Conservation (phyloP, 257 asterid genomes). For the Primulina eburnea region DNA sequence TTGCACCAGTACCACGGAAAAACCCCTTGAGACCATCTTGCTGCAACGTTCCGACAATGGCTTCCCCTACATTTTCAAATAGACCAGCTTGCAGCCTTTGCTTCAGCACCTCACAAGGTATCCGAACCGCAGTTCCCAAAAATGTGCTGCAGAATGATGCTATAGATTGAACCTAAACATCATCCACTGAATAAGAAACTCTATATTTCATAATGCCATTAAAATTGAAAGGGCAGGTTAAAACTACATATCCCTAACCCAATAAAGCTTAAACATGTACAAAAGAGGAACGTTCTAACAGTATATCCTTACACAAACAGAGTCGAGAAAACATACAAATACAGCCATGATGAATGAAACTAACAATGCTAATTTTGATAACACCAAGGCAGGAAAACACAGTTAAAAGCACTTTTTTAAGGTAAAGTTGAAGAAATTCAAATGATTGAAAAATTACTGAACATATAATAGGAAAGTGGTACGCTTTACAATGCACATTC, state of each 20-base stretch:
- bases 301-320: not conserved
- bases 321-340: constrained; percentile 2
- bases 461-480: not conserved
- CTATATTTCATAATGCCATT: constrained; percentile 14
- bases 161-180: constrained; percentile 71
- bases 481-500: constrained; percentile 4
- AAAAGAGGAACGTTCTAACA: not conserved
- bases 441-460: not conserved
- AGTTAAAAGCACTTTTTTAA: not conserved
- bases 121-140: constrained; percentile 87
- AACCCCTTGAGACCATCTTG: constrained; percentile 84
- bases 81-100: constrained; percentile 93
- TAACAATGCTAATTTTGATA: not conserved
- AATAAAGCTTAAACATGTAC: constrained; percentile 5
- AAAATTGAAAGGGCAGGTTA: not conserved
- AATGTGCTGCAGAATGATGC: constrained; percentile 88
- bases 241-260: constrained; percentile 6
- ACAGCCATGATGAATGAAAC: not conserved
- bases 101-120: constrained; percentile 92
- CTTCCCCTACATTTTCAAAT: constrained; percentile 75
- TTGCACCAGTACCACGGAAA: constrained; percentile 97
- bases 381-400: constrained; percentile 1
- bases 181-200: constrained; percentile 14
- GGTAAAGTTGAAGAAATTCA: not conserved
- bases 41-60: constrained; percentile 78